Base-by-base conservation (phyloP, 1,284 basidiomycete species). In the Boletus chippewaensis region DNA sequence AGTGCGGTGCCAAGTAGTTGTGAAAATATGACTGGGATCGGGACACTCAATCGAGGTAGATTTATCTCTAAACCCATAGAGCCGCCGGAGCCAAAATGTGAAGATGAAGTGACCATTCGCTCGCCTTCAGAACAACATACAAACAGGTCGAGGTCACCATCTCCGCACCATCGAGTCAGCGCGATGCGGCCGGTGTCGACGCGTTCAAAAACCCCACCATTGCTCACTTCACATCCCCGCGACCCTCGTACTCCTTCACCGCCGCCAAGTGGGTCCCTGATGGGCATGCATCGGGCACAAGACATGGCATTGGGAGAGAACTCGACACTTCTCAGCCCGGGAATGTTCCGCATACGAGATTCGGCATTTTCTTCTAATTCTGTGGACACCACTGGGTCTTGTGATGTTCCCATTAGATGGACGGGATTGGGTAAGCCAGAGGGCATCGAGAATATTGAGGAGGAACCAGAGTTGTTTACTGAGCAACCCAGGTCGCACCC, bases 11-110 rank as follows among this genome's bases (percentile, higher is more conserved):
- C 79, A 8, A 75, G 70, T 51, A 70, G 65, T 42, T 70, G 71
- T 43, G 73, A 80, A 52, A 78, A 81, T 54, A 78, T 82, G 76
- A 81, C 80, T 5, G 85, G 84, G 15, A 58, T 87, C 31, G 84
- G 84, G 32, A 72, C 80, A 13, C 65, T 64, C 29, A 57, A 54
- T 52, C 65, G 68, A 22, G 56, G 52, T 42, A 64, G 52, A 55
- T 61, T 67, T 40, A 28, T 54, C 26, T 55, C 67, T 29, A 69
- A 59, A 55, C 31, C 43, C 15, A 29, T 18, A 34, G 58, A 54
- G 15, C 20, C 29, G 11, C 29, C 42, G 35, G 55, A 49, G 36
- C 44, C 41, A 31, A 55, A 57, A 36, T 32, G 34, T 38, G 54
- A 52, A 38, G 53, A 54, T 20, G 64, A 56, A 47, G 61, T 49